Evolutionary conservation across 176 grass and related monocot species (phyloP).

Genomic region (Pharus latifolius): DNA sequence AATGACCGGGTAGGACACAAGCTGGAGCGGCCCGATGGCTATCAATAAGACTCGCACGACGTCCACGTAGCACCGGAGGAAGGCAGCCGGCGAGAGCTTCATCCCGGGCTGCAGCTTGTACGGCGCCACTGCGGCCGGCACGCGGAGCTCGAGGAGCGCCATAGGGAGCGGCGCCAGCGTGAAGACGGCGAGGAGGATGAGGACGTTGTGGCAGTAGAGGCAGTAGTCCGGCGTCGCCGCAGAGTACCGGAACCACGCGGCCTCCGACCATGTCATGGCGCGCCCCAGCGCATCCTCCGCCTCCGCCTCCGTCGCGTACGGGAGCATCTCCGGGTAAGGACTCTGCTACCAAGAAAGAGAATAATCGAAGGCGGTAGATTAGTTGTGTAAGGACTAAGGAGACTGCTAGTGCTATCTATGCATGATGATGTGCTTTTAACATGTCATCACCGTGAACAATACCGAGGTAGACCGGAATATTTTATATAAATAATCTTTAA

Average conservation of each 20-base stretch:
- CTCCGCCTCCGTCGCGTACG: conserved; percentile 17
- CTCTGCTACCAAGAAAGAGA: no score
- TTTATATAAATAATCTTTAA: no score
- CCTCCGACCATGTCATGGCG: conserved; percentile 15
- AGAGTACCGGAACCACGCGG: conserved; percentile 42
- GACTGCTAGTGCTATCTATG: no score
- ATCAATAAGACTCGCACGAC: conserved; percentile 36
- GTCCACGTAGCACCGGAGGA: conserved; percentile 44
- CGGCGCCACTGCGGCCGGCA: background rate
- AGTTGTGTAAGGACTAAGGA: no score
- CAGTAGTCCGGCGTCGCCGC: conserved; percentile 25
- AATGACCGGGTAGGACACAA: conserved; percentile 35
- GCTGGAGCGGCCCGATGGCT: conserved; percentile 26
- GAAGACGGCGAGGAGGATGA: conserved; percentile 36
- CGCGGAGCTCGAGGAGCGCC: conserved; percentile 30
- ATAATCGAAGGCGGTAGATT: no score
- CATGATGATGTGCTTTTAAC: no score
- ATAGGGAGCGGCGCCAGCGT: conserved; percentile 36
- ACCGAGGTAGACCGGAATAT: no score
- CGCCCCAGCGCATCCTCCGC: conserved; percentile 41
- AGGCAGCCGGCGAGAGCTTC: conserved; percentile 6
- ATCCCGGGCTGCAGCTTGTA: conserved; percentile 65
- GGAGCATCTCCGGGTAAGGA: conserved; percentile 15
- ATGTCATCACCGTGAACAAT: no score
- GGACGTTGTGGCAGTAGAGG: conserved; percentile 35